Evolutionary conservation across 305 asterid species (phyloP).

Genomic region (Ajuga reptans): DNA sequence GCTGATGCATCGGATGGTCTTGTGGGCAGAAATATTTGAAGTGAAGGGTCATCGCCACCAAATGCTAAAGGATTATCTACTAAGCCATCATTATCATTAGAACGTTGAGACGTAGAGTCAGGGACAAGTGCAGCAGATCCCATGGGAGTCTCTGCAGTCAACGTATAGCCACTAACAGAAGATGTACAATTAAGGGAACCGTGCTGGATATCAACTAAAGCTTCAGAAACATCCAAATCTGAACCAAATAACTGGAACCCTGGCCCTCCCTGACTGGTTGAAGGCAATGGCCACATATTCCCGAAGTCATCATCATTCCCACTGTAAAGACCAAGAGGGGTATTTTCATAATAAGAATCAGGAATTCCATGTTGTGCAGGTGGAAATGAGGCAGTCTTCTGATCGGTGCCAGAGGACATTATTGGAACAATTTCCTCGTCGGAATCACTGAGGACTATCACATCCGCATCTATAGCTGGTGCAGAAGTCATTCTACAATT

Average conservation of each 20-base stretch:
- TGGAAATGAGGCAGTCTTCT: constrained; percentile 37
- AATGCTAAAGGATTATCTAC: constrained; percentile 72
- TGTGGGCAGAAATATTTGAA: constrained; percentile 91
- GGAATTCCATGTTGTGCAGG: constrained; percentile 47
- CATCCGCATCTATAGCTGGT: constrained; percentile 46
- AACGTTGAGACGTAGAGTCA: constrained; percentile 33
- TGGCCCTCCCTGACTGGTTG: constrained; percentile 64
- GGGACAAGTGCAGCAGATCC: constrained; percentile 53
- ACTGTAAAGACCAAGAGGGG: constrained; percentile 45
- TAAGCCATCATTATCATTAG: constrained; percentile 49
- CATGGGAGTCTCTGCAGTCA: constrained; percentile 47
- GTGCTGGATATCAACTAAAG: constrained; percentile 62
- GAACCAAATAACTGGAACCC: constrained; percentile 91
- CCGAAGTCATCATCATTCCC: constrained; percentile 65
- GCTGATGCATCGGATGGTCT: constrained; percentile 60
- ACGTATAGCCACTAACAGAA: constrained; percentile 45
- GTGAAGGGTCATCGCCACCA: constrained; percentile 76
- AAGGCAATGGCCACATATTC: constrained; percentile 72
- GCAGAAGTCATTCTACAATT: constrained; percentile 31
- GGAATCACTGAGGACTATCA: constrained; percentile 81
- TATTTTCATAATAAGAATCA: constrained; percentile 53
- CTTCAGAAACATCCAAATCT: constrained; percentile 59
- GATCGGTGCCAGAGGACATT: constrained; percentile 33
- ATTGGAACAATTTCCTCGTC: constrained; percentile 67
- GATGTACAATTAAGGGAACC: constrained; percentile 57